Evolutionary conservation across 2,329 filamentous ascomycete genomes (phyloP), one percentile per base, ranked within the genome.

Genomic region (Colletotrichum sp.): DNA sequence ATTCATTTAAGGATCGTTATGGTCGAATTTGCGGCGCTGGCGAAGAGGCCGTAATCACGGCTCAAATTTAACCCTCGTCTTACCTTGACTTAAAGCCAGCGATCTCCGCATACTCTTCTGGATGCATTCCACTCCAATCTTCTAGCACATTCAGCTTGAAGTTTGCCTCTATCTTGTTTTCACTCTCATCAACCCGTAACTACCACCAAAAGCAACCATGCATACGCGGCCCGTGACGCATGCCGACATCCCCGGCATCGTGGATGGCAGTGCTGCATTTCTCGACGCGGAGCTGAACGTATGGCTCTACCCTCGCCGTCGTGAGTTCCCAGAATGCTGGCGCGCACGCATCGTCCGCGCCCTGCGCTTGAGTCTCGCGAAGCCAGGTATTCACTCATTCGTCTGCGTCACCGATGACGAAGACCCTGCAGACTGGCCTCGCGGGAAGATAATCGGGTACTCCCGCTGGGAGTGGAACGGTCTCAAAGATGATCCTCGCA

Each of bases 381-480:
- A 61, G 21, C 67, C 67, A 13, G 57, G 67, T 4, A 16, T 52
- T 21, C 15, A 70, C 15, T n/a, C 32, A 2, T 52, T 70, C 57
- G 57, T 70, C 36, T 70, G 67, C 67, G 57, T 70, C 13, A 52
- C 36, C 9, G 67, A 70, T 6, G 26, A 63, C 10, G 36, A 70
- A 15, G 67, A 70, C 67, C 67, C 34, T 7, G 18, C 67, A 24
- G 67, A 61, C n/a, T 70, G 57, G 67, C 57, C 57, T 36, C 67
- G 57, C 7, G 34, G 13, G 18, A 18, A 52, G 0, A 15, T 70
- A 6, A n/a, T 70, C 2, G 67, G 67, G 2, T 61, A 61, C 57
- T n/a, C 66, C 13, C 30, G 39, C 30, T 69, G 66, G 66, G 66
- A 69, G 10, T 52, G 55, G 28, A n/a, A 39, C 16, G 66, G 66